Conservation (phyloP, 495 filamentous ascomycete genomes). For the Pseudotulostoma volvatum region DNA sequence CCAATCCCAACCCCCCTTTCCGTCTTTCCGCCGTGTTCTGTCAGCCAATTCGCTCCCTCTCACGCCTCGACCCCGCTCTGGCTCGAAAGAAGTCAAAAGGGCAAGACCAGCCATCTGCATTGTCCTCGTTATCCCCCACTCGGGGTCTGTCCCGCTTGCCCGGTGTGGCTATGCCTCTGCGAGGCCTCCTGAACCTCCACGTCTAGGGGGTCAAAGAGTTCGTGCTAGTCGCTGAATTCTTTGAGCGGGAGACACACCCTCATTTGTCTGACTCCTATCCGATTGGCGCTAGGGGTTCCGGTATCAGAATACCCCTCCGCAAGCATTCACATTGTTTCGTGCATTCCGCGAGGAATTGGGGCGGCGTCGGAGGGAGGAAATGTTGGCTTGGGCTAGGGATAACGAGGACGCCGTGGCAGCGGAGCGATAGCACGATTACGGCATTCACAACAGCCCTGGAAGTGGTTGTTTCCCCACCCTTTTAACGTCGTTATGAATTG, state of each 20-base stretch:
- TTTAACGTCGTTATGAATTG: too few species aligned
- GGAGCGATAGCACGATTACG: background rate
- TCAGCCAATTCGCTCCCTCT: slow-evolving; percentile 28
- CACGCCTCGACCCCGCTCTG: slow-evolving; percentile 34
- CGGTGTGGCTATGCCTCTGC: background rate
- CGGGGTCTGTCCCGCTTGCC: background rate
- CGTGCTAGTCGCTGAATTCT: background rate
- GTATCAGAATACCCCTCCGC: background rate
- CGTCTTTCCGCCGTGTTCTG: slow-evolving; percentile 20
- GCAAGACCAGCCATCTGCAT: slow-evolving; percentile 12
- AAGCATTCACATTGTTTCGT: background rate
- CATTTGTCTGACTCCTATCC: background rate
- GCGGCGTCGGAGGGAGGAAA: background rate
- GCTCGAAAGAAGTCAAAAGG: slow-evolving; percentile 23
- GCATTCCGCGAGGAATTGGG: background rate
- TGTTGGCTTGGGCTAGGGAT: background rate
- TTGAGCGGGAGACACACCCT: background rate
- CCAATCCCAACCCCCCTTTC: slow-evolving; percentile 20
- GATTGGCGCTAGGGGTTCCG: background rate
- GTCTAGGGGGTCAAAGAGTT: background rate
- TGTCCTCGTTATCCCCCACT: background rate
- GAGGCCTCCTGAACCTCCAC: background rate
- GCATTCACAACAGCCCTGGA: background rate
- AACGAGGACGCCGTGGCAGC: background rate
- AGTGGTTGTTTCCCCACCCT: too few species aligned